Percentiles rank a stretch among this genome's conserved stretches.
phyloP scores from a whole-genome alignment of 202 grass and related monocot species.

The Carex arenaria region DNA sequence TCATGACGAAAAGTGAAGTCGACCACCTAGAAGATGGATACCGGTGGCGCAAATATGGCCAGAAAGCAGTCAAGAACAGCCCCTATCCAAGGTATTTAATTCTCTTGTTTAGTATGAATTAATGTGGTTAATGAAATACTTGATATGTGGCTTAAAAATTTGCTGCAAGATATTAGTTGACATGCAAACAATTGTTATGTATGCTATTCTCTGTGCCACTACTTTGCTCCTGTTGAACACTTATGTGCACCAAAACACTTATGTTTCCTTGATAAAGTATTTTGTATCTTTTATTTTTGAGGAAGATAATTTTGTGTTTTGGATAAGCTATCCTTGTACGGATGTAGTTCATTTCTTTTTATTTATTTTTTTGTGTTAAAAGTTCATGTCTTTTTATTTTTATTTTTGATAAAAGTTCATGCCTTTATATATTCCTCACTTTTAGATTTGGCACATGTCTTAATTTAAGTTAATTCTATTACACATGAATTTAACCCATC shows the following conservation, averaged over 20 bases:
- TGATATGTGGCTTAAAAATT: not conserved
- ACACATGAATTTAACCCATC: not conserved
- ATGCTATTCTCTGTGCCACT: not conserved
- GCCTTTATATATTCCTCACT: not conserved
- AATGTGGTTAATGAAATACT: not conserved
- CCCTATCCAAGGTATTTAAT: slow-evolving; percentile 65
- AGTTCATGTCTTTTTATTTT: too few species aligned
- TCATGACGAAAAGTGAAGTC: slow-evolving; percentile 97
- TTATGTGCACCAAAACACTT: not conserved
- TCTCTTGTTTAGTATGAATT: not conserved
- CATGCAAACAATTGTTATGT: not conserved
- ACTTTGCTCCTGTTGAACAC: not conserved
- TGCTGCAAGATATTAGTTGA: not conserved
- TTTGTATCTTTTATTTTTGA: not conserved
- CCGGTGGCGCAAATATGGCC: slow-evolving; percentile 97
- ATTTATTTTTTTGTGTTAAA: too few species aligned
- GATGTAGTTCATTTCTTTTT: not conserved
- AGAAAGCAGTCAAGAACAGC: slow-evolving; percentile 99
- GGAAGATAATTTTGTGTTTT: not conserved
- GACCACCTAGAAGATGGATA: slow-evolving; percentile 99
- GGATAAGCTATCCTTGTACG: not conserved
- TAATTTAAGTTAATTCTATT: not conserved
- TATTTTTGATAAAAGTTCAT: too few species aligned
- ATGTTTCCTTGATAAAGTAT: not conserved
- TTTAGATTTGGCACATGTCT: not conserved